Percentiles rank a stretch among this genome's conserved stretches.
Conservation (phyloP, 2,329 filamentous ascomycete species). For the Aspergillus persii region DNA sequence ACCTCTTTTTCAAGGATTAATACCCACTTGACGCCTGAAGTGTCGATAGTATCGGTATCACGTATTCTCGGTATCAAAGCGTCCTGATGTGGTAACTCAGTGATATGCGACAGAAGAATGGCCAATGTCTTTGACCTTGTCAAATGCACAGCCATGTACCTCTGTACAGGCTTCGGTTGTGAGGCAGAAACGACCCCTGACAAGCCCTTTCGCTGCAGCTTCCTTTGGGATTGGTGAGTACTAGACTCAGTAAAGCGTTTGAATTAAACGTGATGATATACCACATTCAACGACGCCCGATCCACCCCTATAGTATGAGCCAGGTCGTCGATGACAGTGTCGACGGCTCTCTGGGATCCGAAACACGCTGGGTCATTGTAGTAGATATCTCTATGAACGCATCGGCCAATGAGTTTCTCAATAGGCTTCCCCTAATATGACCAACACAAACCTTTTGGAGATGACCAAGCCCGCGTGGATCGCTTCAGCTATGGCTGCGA, state of each 20-base stretch:
- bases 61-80: slow-evolving; percentile 51
- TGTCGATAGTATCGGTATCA: slow-evolving; percentile 45
- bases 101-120: background rate
- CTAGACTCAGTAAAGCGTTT: background rate
- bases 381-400: slow-evolving; percentile 56
- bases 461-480: slow-evolving; percentile 48
- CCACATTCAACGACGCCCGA: slow-evolving; percentile 56
- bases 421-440: background rate
- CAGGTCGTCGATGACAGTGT: slow-evolving; percentile 60
- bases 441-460: slow-evolving; percentile 53
- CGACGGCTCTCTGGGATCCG: slow-evolving; percentile 55
- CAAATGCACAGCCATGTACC: slow-evolving; percentile 40
- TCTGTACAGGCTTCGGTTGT: slow-evolving; percentile 18
- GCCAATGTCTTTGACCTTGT: slow-evolving; percentile 21
- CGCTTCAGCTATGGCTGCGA: slow-evolving; percentile 55
- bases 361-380: slow-evolving; percentile 62
- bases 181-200: slow-evolving; percentile 35
- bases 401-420: background rate
- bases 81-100: slow-evolving; percentile 39
- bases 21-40: slow-evolving; percentile 54
- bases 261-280: slow-evolving; percentile 24
- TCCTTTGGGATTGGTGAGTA: slow-evolving; percentile 29
- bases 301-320: slow-evolving; percentile 59
- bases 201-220: slow-evolving; percentile 45
- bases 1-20: slow-evolving; percentile 65